These are phyloP conservation scores for Fusarium sarcochroum DNA, from an alignment of 2,329 filamentous ascomycete genomes.

Conservation along the genomic window DNA sequence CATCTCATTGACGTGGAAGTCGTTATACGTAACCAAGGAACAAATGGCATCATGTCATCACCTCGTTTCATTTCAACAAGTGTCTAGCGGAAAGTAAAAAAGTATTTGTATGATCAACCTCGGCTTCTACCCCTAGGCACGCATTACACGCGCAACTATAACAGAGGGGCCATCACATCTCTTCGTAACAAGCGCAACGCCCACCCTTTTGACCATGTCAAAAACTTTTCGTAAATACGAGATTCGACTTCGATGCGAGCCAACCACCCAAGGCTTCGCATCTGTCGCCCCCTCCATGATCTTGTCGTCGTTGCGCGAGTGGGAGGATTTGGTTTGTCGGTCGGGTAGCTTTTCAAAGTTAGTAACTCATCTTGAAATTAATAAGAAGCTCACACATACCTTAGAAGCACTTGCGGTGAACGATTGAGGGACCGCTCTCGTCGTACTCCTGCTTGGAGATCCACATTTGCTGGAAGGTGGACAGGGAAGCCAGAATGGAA, in stretches of 20 bases:
- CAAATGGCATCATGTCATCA: conserved; percentile 41
- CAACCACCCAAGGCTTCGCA: conserved; percentile 60
- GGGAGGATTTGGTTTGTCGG: conserved; percentile 53
- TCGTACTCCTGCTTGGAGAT: conserved; percentile 99
- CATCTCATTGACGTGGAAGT: not conserved
- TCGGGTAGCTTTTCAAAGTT: conserved; percentile 50
- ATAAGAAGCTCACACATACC: conserved; percentile 61
- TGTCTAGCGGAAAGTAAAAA: conserved; percentile 59
- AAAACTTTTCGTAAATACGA: conserved; percentile 72
- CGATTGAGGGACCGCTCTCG: conserved; percentile 98
- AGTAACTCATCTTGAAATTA: conserved; percentile 25
- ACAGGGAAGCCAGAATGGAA: conserved; percentile 99
- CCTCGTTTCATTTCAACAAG: conserved; percentile 50
- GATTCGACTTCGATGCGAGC: conserved; percentile 65
- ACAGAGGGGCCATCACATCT: conserved; percentile 64
- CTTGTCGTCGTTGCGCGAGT: conserved; percentile 56
- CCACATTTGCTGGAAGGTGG: conserved; percentile 99
- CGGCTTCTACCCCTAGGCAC: conserved; percentile 65
- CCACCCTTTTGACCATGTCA: conserved; percentile 67
- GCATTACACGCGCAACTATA: conserved; percentile 65
- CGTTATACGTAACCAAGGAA: not conserved
- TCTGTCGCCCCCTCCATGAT: conserved; percentile 61
- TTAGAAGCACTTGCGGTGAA: conserved; percentile 99
- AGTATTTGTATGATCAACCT: conserved; percentile 71
- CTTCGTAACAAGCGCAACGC: conserved; percentile 63